A percentile compares a stretch with the other conserved stretches of the same genome.
Conservation (phyloP, 495 filamentous ascomycete genomes). For the Cairneyella variabilis region DNA sequence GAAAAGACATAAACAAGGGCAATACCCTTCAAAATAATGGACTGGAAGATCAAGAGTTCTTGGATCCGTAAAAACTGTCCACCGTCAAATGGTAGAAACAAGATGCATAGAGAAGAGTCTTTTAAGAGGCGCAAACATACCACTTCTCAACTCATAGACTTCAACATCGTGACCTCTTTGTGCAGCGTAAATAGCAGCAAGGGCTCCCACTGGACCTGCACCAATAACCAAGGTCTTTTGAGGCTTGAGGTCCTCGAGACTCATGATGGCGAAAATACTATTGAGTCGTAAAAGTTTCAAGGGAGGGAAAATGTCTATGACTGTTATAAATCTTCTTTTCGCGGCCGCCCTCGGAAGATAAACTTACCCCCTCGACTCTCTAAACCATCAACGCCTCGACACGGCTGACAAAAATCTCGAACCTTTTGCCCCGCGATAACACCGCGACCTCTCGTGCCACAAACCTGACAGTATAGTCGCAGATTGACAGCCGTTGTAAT, state of each 20-base stretch:
- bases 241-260: background rate
- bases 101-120: no score
- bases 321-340: constrained; percentile 1
- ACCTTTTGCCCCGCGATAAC: constrained; percentile 4
- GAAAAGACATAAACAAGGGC: no score
- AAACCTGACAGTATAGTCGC: background rate
- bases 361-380: background rate
- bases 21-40: no score
- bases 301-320: background rate
- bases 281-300: background rate
- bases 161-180: constrained; percentile 83
- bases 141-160: constrained; percentile 88
- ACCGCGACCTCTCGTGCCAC: background rate
- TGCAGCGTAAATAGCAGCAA: constrained; percentile 91
- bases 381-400: constrained; percentile 2
- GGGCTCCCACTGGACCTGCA: constrained; percentile 86
- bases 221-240: constrained; percentile 84
- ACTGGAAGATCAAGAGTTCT: no score
- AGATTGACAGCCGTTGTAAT: background rate
- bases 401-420: constrained; percentile 21
- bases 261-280: background rate
- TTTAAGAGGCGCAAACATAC: no score
- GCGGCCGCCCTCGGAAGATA: background rate
- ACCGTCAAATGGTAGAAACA: no score
- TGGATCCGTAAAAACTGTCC: no score